phyloP scores from a whole-genome alignment of 306 rosid genomes.

The Pterocarpus santalinus region DNA sequence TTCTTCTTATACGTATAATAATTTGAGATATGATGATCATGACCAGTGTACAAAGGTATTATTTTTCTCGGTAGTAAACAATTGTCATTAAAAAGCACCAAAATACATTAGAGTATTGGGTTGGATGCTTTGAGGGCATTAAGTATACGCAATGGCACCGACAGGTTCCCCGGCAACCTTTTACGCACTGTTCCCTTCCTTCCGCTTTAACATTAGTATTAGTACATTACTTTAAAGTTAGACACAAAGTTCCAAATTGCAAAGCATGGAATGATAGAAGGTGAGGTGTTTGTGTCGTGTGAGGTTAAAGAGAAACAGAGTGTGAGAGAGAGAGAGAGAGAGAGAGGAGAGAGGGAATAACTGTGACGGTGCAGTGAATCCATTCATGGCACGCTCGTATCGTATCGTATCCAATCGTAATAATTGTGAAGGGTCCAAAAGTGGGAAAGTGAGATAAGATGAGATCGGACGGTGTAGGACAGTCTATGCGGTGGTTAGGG shows the following conservation, averaged over 20 bases:
- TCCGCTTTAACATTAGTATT: neutral
- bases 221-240: neutral
- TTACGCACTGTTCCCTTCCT: conserved; percentile 54
- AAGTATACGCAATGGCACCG: conserved; percentile 40
- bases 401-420: conserved; percentile 51
- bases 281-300: no score
- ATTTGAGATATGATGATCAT: no score
- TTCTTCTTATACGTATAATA: no score
- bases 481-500: conserved; percentile 49
- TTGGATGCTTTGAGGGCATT: neutral
- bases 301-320: conserved; percentile 20
- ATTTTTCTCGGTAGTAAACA: neutral
- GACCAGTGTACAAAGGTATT: neutral
- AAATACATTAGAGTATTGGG: neutral
- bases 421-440: conserved; percentile 53
- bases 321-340: no score
- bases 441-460: conserved; percentile 48
- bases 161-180: conserved; percentile 73
- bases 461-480: conserved; percentile 43
- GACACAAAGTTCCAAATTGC: neutral
- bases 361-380: conserved; percentile 29
- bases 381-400: conserved; percentile 65
- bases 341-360: neutral
- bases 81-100: neutral
- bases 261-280: neutral